phyloP scores from a whole-genome alignment of 306 rosid species.

The Chamaecrista fasciculata region DNA sequence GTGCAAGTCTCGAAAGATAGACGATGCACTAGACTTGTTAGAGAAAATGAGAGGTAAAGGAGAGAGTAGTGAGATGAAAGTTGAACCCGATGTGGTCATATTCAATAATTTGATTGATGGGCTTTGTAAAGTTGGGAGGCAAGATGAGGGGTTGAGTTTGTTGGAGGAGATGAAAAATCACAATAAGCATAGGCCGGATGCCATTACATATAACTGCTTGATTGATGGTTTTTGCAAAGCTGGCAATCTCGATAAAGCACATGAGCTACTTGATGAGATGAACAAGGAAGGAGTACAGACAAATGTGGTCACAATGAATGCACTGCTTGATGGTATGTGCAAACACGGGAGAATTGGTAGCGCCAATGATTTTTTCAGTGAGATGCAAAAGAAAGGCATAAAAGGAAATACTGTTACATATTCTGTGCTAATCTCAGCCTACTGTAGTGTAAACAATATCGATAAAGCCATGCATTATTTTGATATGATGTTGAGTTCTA shows the following conservation, averaged over 20 bases:
- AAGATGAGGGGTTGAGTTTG: conserved; percentile 63
- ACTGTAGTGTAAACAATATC: too few species aligned
- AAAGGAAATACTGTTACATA: conserved; percentile 60
- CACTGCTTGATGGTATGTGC: conserved; percentile 74
- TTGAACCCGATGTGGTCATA: conserved; percentile 58
- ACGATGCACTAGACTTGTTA: conserved; percentile 61
- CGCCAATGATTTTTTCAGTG: conserved; percentile 61
- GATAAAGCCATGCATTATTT: conserved; percentile 67
- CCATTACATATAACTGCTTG: conserved; percentile 71
- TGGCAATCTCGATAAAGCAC: conserved; percentile 58
- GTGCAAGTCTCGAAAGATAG: conserved; percentile 72
- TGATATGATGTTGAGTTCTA: conserved; percentile 53
- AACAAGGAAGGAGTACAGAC: conserved; percentile 48
- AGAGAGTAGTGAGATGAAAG: conserved; percentile 47
- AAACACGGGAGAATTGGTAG: conserved; percentile 50
- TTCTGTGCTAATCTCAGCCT: conserved; percentile 57
- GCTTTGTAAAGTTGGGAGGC: conserved; percentile 84
- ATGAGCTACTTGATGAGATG: conserved; percentile 57
- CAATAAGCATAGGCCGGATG: conserved; percentile 48
- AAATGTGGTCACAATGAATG: conserved; percentile 63
- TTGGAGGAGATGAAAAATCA: conserved; percentile 63
- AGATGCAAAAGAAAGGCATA: conserved; percentile 57
- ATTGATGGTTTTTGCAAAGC: conserved; percentile 57
- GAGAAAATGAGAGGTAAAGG: conserved; percentile 54
- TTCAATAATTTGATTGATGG: conserved; percentile 78